phyloP scores from a whole-genome alignment of 2,329 filamentous ascomycete species.

The Fusarium nanum region DNA sequence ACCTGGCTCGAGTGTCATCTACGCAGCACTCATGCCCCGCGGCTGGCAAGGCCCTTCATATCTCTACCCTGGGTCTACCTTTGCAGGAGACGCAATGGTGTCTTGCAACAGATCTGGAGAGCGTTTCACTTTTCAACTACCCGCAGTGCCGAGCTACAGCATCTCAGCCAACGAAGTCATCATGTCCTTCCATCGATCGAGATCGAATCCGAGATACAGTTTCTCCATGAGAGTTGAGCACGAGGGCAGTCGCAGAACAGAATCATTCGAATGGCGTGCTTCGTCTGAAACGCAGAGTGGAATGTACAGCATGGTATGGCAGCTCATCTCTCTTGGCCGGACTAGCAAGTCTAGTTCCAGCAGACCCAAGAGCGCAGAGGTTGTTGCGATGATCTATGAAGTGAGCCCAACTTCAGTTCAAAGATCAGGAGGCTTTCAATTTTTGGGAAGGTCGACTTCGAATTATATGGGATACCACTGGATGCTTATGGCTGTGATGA shows the following conservation, averaged over 20 bases:
- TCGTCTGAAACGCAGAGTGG: constrained; percentile 13
- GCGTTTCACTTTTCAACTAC: constrained; percentile 26
- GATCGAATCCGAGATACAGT: background rate
- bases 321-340: constrained; percentile 20
- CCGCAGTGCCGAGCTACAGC: constrained; percentile 3
- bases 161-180: constrained; percentile 11
- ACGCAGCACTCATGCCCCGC: constrained; percentile 26
- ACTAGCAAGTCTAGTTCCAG: background rate
- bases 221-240: constrained; percentile 31
- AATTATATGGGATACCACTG: constrained; percentile 31
- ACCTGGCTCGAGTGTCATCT: background rate
- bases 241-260: background rate
- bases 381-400: constrained; percentile 29
- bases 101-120: background rate
- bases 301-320: constrained; percentile 18
- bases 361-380: constrained; percentile 6
- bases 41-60: constrained; percentile 13
- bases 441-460: constrained; percentile 15
- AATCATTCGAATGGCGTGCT: constrained; percentile 29
- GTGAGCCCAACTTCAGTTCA: background rate
- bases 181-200: constrained; percentile 4
- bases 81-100: constrained; percentile 12
- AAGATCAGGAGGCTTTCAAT: constrained; percentile 13
- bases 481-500: constrained; percentile 27
- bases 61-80: constrained; percentile 10